A percentile compares a stretch with the other conserved stretches of the same genome.
Evolutionary conservation across 176 grass and related monocot genomes (phyloP).

Genomic region (Secale cereale): DNA sequence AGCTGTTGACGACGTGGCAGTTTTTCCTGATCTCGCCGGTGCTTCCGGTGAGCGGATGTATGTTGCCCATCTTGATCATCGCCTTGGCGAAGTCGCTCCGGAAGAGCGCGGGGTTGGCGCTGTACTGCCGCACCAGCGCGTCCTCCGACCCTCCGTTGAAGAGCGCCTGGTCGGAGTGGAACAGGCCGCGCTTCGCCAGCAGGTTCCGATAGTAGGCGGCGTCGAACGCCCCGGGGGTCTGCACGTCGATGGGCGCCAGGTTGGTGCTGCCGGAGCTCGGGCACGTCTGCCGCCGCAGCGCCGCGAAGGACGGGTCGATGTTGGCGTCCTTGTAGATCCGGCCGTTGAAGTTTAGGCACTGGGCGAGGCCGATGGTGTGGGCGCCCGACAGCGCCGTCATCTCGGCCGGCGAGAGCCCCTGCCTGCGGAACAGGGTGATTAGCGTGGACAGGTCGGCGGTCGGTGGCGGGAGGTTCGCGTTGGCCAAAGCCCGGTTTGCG

Average conservation of each 20-base stretch:
- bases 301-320: constrained; percentile 36
- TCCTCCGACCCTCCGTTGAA: constrained; percentile 51
- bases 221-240: constrained; percentile 44
- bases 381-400: constrained; percentile 74
- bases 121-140: constrained; percentile 22
- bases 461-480: constrained; percentile 49
- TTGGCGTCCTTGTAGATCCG: constrained; percentile 55
- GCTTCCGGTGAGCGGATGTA: constrained; percentile 29
- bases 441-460: constrained; percentile 44
- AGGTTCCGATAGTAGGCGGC: constrained; percentile 39
- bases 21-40: constrained; percentile 25
- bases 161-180: constrained; percentile 79
- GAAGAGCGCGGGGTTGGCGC: constrained; percentile 3
- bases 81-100: constrained; percentile 30
- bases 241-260: constrained; percentile 40
- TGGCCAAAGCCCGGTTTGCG: constrained; percentile 34
- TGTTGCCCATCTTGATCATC: constrained; percentile 46
- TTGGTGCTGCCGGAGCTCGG: background rate
- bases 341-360: constrained; percentile 38
- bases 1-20: constrained; percentile 26
- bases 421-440: constrained; percentile 33
- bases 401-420: constrained; percentile 54
- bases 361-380: constrained; percentile 57
- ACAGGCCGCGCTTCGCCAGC: constrained; percentile 19
- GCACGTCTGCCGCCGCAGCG: constrained; percentile 20